Percentiles rank a stretch among this genome's conserved stretches.
Evolutionary conservation across 768 basidiomycete genomes (phyloP).

Genomic region (Boletus eberwhitei): DNA sequence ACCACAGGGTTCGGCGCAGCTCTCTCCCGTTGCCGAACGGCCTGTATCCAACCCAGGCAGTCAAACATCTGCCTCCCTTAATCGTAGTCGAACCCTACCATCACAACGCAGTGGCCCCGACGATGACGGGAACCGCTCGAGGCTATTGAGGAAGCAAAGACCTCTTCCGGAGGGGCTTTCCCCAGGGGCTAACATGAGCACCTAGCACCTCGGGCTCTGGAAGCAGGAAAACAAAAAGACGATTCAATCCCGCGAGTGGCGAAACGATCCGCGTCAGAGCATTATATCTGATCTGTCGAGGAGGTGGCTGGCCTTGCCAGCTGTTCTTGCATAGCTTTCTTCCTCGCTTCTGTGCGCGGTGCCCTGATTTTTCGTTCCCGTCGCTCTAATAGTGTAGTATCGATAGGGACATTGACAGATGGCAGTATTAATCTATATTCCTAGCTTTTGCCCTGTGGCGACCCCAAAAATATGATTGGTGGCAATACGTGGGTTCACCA

Average conservation of each 20-base stretch:
- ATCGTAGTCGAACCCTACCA: constrained; percentile 67
- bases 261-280: constrained; percentile 4
- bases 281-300: constrained; percentile 16
- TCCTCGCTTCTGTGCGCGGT: background rate
- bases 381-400: background rate
- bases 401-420: background rate
- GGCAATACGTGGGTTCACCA: too few relatives aligned
- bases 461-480: background rate
- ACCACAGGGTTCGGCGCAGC: constrained; percentile 32
- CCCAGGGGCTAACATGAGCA: constrained; percentile 23
- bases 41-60: constrained; percentile 32
- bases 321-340: constrained; percentile 7
- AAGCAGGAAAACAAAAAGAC: background rate
- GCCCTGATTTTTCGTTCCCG: background rate
- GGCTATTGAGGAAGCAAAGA: constrained; percentile 52
- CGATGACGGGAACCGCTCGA: constrained; percentile 37
- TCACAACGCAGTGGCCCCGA: constrained; percentile 22
- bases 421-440: constrained; percentile 6
- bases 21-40: constrained; percentile 49
- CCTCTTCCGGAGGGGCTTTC: constrained; percentile 21
- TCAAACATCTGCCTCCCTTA: constrained; percentile 33
- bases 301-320: constrained; percentile 16
- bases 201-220: constrained; percentile 6
- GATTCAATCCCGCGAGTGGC: background rate
- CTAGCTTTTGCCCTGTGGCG: too few relatives aligned